Evolutionary conservation across 2,329 filamentous ascomycete genomes (phyloP), one percentile per base, ranked within the genome.

Genomic region (Scytalidium sp.): DNA sequence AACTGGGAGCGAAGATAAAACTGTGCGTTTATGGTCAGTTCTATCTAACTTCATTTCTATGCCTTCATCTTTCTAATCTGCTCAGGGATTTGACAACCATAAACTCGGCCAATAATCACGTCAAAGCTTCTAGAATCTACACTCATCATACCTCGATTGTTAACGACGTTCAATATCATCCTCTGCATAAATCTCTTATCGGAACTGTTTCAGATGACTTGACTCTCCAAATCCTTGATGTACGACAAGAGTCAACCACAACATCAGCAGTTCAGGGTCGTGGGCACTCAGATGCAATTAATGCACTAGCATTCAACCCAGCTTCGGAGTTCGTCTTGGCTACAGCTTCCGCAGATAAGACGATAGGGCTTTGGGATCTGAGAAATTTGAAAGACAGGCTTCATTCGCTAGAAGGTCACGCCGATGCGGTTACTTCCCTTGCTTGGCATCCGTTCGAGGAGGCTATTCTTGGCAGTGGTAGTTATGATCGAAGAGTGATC

Each of bases 161-260:
- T 65, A 99, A 99, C 67, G 94, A 99, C 64, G 92, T 99, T 25
- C 91, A 97, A 70, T 90, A 96, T 65, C 93, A 97, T 61, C 92
- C 93, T 8, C 81, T 91, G 41, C 89, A 93, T 56, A 85, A 84
- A 61, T 84, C 85, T 60, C 85, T 95, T 56, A 88, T 99, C 54
- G 95, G 93, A 55, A 93, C 89, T 15, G 94, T 96, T 3, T 97
- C 94, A 3, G 94, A 99, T 66, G 94, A 99, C 66, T 79, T 94
- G 59, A 97, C 90, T 7, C 83, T 97, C 53, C 90, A 97, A 69
- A 87, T 99, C 52, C 79, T 97, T 52, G 94, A 99, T 67, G 80
- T 87, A n/a, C 87, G 94, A 60, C 80, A 81, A 64, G 65, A 77
- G 23, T 80, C 83, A 49, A 84, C 78, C 48, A 83, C 81, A 55